phyloP scores from a whole-genome alignment of 441 rosid species.

The Corymbia citriodora region DNA sequence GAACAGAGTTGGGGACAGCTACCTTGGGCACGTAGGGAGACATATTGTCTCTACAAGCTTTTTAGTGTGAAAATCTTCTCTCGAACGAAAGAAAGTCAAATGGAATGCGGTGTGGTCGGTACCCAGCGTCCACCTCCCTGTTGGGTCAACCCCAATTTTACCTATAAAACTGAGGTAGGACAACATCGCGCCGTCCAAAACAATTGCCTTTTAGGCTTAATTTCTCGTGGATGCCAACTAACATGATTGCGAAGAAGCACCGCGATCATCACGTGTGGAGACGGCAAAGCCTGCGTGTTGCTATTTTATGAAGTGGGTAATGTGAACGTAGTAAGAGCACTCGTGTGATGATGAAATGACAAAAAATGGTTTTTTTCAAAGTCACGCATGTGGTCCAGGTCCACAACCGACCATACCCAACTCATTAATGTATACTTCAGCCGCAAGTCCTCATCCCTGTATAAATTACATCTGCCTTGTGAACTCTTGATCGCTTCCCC shows the following conservation, averaged over 20 bases:
- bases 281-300: not conserved
- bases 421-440: not conserved
- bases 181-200: not conserved
- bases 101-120: not conserved
- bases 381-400: not conserved
- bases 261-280: not conserved
- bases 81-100: not conserved
- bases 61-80: not conserved
- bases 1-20: not conserved
- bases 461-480: not conserved
- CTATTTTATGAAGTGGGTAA: not conserved
- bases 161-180: not conserved
- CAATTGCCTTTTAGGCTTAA: not conserved
- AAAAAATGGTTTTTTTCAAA: not conserved
- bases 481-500: not conserved
- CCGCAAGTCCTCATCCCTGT: not conserved
- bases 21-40: not conserved
- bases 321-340: not conserved
- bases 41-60: not conserved
- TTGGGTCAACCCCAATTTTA: not conserved
- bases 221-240: not conserved
- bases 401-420: not conserved
- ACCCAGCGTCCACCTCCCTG: not conserved
- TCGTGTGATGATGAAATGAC: not conserved
- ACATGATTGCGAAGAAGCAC: not conserved